Percentiles rank a stretch among this genome's conserved stretches.
phyloP scores from a whole-genome alignment of 352 stramenopile genomes.

The Phytopythium litorale region DNA sequence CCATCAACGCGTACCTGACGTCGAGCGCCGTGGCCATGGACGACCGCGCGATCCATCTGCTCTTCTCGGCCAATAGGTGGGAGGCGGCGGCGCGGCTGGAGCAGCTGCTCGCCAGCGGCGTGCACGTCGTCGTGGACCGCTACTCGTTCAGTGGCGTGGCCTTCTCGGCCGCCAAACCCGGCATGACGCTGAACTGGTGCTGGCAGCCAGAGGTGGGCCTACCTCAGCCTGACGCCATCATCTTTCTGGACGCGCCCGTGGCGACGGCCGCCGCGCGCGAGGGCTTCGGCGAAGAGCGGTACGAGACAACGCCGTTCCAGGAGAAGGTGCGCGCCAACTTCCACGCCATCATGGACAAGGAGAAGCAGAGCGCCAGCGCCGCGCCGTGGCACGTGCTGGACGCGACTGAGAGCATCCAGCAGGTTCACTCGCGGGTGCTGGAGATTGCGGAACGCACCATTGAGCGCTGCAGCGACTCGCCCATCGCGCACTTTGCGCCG shows the following conservation, averaged over 20 bases:
- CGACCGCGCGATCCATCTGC: slow-evolving; percentile 97
- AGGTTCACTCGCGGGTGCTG: slow-evolving; percentile 64
- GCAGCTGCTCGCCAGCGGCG: slow-evolving; percentile 65
- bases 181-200: slow-evolving; percentile 96
- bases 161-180: slow-evolving; percentile 96
- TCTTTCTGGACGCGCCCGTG: slow-evolving; percentile 96
- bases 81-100: slow-evolving; percentile 87
- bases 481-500: slow-evolving; percentile 41
- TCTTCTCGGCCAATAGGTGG: slow-evolving; percentile 99
- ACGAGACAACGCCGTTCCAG: slow-evolving; percentile 90
- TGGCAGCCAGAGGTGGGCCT: slow-evolving; percentile 96
- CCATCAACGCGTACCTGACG: slow-evolving; percentile 97
- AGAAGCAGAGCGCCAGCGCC: slow-evolving; percentile 8
- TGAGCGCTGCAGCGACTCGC: slow-evolving; percentile 13
- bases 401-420: slow-evolving; percentile 68
- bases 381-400: slow-evolving; percentile 78
- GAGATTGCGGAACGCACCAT: slow-evolving; percentile 53
- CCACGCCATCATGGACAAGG: slow-evolving; percentile 44
- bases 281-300: slow-evolving; percentile 92
- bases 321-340: slow-evolving; percentile 83
- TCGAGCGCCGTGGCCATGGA: slow-evolving; percentile 85
- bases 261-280: slow-evolving; percentile 87
- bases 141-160: slow-evolving; percentile 98
- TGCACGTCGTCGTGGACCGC: slow-evolving; percentile 95
- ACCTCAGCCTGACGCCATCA: slow-evolving; percentile 94